Evolutionary conservation across 2,329 filamentous ascomycete species (phyloP).

Genomic region (Emergomyces orientalis): DNA sequence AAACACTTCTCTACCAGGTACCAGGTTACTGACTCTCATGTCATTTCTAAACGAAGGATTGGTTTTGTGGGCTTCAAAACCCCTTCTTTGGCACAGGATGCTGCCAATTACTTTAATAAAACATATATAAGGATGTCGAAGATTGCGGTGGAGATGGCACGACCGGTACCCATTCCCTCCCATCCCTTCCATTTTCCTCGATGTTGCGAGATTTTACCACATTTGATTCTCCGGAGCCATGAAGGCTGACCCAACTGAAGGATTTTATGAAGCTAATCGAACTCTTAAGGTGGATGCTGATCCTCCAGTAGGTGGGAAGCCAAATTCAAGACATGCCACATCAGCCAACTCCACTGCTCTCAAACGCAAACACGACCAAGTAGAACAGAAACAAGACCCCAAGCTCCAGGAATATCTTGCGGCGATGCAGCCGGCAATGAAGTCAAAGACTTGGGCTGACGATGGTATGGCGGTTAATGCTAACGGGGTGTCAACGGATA

Average conservation of each 20-base stretch:
- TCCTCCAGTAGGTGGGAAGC: conserved; percentile 20
- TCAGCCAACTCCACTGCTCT: conserved; percentile 23
- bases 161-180: conserved; percentile 51
- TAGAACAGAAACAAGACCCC: conserved; percentile 60
- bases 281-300: conserved; percentile 34
- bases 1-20: conserved; percentile 76
- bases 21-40: conserved; percentile 81
- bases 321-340: conserved; percentile 14
- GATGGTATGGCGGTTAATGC: conserved; percentile 36
- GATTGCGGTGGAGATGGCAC: conserved; percentile 80
- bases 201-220: neutral
- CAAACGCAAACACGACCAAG: conserved; percentile 35
- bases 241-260: conserved; percentile 17
- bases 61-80: conserved; percentile 92
- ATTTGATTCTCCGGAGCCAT: conserved; percentile 18
- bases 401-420: conserved; percentile 81
- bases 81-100: conserved; percentile 66
- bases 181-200: conserved; percentile 12
- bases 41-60: conserved; percentile 81
- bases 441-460: conserved; percentile 55
- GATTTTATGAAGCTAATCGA: conserved; percentile 34
- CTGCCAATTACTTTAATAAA: conserved; percentile 91
- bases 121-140: conserved; percentile 94
- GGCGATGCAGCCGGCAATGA: conserved; percentile 63
- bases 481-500: conserved; percentile 15